Evolutionary conservation across 768 basidiomycete species (phyloP).

Genomic region (Rhodotorula diobovata): DNA sequence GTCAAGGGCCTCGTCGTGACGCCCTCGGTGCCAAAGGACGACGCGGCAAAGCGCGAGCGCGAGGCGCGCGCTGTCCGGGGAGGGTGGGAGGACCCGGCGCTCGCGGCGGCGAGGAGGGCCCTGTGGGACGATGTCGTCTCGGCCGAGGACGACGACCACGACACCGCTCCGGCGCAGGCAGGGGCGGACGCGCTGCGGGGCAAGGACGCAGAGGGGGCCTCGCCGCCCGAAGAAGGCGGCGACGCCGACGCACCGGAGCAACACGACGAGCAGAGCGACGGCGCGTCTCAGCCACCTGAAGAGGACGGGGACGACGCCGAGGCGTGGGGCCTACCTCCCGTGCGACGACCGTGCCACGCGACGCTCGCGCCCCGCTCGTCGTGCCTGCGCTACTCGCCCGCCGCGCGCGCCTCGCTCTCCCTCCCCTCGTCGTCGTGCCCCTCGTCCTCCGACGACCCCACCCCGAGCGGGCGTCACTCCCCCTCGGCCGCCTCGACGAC

Average conservation of each 20-base stretch:
- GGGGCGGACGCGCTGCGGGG: neutral
- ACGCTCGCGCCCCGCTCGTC: conserved; percentile 14
- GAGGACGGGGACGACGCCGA: neutral
- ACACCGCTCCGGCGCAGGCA: neutral
- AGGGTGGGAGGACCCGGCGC: conserved; percentile 30
- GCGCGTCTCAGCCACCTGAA: neutral
- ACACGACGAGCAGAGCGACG: neutral
- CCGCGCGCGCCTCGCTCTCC: conserved; percentile 1
- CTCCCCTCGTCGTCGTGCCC: neutral
- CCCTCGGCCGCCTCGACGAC: conserved; percentile 4
- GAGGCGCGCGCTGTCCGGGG: conserved; percentile 7
- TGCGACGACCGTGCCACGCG: conserved; percentile 2
- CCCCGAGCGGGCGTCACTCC: neutral
- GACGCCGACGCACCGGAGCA: neutral
- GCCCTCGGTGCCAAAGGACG: conserved; percentile 1
- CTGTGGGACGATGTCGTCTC: conserved; percentile 22
- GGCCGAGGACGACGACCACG: neutral
- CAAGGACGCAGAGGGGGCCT: neutral
- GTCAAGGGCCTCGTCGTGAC: conserved; percentile 2
- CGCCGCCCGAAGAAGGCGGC: neutral
- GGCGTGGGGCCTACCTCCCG: neutral
- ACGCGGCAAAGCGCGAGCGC: conserved; percentile 4
- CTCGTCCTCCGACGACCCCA: neutral
- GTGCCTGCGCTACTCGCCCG: conserved; percentile 23
- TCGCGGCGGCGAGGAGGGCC: conserved; percentile 24